Evolutionary conservation across 257 asterid species (phyloP), one percentile per base, ranked within the genome.

Genomic region (Solanum tacnaense): DNA sequence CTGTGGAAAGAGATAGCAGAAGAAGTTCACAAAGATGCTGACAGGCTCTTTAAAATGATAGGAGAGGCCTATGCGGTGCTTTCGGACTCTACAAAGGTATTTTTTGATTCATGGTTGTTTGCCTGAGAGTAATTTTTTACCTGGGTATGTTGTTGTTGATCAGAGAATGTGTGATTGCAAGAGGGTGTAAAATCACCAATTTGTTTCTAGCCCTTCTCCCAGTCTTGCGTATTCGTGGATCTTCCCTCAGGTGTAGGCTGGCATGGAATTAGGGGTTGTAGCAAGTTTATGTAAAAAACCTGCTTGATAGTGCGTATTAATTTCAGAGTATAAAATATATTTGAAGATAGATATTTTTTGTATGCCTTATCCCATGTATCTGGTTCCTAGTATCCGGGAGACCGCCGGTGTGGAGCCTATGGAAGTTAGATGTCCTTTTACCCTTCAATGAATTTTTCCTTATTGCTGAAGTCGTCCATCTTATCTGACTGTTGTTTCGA

Each of bases 11-110:
- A 94, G 93, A 94, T 95, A 91, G 94, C 94, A 87, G 96, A 91
- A 88, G 97, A 92, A 90, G 95, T 95, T 85, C 94, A 91, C 82
- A 95, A 91, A 92, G 98, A 95, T 89, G 98, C 98, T 68, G 98
- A 95, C 67, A 92, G 94, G 89, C 98, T 96, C 89, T 96, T 96
- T 88, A 96, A 95, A 92, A 96, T 95, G 95, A 94, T 96, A 72
- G 98, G 98, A 86, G 98, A 96, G 93, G 99, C 99, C 84, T 94
- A 96, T 93, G 96, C 98, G 25, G 94, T 96, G 87, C 98, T 96
- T 87, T 96, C 99, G n/a, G 98, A 96, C 90, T 94, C 97, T 83
- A 56, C 93, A 73, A 94, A 96, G 99, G 99, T 96, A 92, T 56
- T 56, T 36, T n/a, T 72, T 27, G 18, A 31, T 79, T 79, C 84